Evolutionary conservation across 1,284 basidiomycete species (phyloP).

Genomic region (Austroboletus olivaceoglutinosus): DNA sequence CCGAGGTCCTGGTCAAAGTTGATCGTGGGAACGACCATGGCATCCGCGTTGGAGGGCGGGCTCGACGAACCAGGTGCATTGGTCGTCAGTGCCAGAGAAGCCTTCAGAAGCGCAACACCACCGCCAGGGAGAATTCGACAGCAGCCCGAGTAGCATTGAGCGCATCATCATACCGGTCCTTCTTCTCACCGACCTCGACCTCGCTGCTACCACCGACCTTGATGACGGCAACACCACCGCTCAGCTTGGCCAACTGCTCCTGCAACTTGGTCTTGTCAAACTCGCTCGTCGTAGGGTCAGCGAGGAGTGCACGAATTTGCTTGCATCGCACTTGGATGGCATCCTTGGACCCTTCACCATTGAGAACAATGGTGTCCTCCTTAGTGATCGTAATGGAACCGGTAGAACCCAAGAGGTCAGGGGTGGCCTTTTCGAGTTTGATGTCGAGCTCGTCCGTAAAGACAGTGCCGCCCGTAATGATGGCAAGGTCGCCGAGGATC

Average conservation of each 20-base stretch:
- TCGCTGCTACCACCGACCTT: constrained; percentile 93
- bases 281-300: constrained; percentile 85
- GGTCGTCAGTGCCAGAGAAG: constrained; percentile 75
- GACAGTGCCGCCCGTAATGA: constrained; percentile 96
- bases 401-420: constrained; percentile 89
- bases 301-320: constrained; percentile 86
- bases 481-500: constrained; percentile 94
- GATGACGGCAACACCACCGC: constrained; percentile 97
- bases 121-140: constrained; percentile 97
- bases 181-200: constrained; percentile 99
- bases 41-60: constrained; percentile 51
- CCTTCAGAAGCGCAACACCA: constrained; percentile 90
- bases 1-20: constrained; percentile 99
- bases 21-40: constrained; percentile 66
- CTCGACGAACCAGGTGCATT: constrained; percentile 45
- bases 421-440: constrained; percentile 91
- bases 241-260: constrained; percentile 94
- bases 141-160: constrained; percentile 96
- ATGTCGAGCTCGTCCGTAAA: constrained; percentile 98
- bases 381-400: constrained; percentile 96
- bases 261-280: constrained; percentile 96
- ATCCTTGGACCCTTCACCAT: constrained; percentile 88
- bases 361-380: constrained; percentile 96
- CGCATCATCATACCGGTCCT: constrained; percentile 98
- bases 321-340: constrained; percentile 88